A percentile compares a stretch with the other conserved stretches of the same genome.
Conservation (phyloP, 2,329 filamentous ascomycete species). For the Fusarium nodosum region DNA sequence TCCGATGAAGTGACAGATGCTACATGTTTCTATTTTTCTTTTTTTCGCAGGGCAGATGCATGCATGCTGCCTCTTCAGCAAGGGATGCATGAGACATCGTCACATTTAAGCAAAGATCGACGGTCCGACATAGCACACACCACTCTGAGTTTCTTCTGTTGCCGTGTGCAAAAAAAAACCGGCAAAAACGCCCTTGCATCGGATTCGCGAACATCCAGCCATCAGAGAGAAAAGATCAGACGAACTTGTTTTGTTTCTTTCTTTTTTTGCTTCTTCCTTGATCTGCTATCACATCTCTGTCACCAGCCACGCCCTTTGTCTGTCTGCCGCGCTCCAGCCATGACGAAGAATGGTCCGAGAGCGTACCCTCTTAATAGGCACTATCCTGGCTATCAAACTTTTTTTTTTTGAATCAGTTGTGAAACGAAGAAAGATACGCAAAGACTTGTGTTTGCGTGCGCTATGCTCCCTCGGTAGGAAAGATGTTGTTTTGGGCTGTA, state of each 20-base stretch:
- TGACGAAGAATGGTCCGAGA: not conserved
- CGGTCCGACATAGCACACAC: slow-evolving; percentile 3
- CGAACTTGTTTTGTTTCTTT: not conserved
- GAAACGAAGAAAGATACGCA: not conserved
- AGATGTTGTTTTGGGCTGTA: not conserved
- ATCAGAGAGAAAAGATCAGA: not conserved
- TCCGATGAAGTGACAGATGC: not conserved
- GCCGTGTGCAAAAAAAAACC: slow-evolving; percentile 4
- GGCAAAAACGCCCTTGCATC: slow-evolving; percentile 32
- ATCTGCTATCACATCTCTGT: not conserved
- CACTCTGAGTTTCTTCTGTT: not conserved
- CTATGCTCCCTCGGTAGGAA: not conserved
- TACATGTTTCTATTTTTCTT: not conserved
- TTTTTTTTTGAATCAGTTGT: not conserved
- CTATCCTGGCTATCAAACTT: not conserved
- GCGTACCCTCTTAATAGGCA: not conserved
- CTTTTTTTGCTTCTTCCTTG: not conserved
- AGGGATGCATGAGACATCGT: slow-evolving; percentile 33
- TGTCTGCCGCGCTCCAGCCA: not conserved
- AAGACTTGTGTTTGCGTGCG: slow-evolving; percentile 1
- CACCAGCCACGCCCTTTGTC: not conserved
- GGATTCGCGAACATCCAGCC: not conserved
- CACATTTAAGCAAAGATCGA: slow-evolving; percentile 21
- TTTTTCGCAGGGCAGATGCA: not conserved
- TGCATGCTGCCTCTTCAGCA: slow-evolving; percentile 9